These are phyloP conservation scores for Fusarium sp. DNA, from an alignment of 2,329 filamentous ascomycete genomes.

Conservation along the genomic window DNA sequence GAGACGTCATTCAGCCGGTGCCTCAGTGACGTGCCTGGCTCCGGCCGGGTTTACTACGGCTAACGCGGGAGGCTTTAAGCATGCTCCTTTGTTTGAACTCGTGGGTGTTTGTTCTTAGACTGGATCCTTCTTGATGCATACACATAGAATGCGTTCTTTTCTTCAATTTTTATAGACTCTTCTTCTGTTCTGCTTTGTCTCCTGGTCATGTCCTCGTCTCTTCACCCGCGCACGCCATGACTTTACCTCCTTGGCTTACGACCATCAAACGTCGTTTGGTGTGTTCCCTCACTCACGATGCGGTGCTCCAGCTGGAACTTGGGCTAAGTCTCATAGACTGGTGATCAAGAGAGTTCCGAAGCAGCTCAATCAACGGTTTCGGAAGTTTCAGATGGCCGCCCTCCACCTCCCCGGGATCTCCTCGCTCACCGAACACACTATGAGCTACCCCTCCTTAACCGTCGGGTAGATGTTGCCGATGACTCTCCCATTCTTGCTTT, in stretches of 20 bases:
- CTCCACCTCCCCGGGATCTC: conserved; percentile 12
- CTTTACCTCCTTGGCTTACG: conserved; percentile 9
- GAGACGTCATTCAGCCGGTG: conserved; percentile 44
- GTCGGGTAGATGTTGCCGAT: conserved; percentile 1
- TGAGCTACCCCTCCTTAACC: conserved; percentile 26
- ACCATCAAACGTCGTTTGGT: conserved; percentile 9
- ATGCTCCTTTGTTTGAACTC: not conserved
- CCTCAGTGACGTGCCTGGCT: conserved; percentile 33
- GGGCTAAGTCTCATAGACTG: conserved; percentile 3
- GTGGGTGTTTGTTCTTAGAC: not conserved
- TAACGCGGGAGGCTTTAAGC: conserved; percentile 20
- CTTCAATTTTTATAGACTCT: not conserved
- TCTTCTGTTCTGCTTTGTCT: not conserved
- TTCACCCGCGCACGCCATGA: not conserved
- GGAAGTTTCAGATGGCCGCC: not conserved
- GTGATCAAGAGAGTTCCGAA: not conserved
- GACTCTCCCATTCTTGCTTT: conserved; percentile 21
- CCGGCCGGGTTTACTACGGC: conserved; percentile 39
- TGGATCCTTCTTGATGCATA: too few relatives aligned
- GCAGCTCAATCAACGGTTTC: not conserved
- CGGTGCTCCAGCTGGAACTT: not conserved
- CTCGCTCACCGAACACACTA: conserved; percentile 17
- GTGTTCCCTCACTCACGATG: not conserved
- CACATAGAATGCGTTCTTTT: not conserved
- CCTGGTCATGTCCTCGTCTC: not conserved